Evolutionary conservation across 805 yeast genomes (phyloP).

Genomic region (Candida silvicultrix): DNA sequence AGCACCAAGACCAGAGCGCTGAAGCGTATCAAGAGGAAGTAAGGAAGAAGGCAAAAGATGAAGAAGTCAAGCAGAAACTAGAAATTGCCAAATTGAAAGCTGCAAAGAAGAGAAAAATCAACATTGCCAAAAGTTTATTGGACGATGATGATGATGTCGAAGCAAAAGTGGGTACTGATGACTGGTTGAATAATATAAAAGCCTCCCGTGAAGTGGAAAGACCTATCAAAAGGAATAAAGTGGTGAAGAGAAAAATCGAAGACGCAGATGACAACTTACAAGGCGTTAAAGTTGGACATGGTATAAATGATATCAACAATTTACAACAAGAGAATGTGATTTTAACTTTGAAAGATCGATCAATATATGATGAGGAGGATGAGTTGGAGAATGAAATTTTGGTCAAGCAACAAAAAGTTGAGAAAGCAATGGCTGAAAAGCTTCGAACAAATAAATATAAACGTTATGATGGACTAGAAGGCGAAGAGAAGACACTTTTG

Average conservation of each 20-base stretch:
- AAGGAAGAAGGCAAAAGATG: slow-evolving; percentile 4
- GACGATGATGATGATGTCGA: slow-evolving; percentile 9
- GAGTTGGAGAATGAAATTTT: slow-evolving; percentile 17
- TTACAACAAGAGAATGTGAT: slow-evolving; percentile 9
- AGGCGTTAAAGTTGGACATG: slow-evolving; percentile 17
- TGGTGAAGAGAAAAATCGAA: not conserved
- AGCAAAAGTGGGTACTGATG: slow-evolving; percentile 5
- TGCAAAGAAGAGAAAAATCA: slow-evolving; percentile 9
- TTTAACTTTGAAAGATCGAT: slow-evolving; percentile 18
- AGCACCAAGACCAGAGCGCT: slow-evolving; percentile 4
- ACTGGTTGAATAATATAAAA: slow-evolving; percentile 18
- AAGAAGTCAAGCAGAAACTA: slow-evolving; percentile 7
- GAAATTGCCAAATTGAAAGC: slow-evolving; percentile 9
- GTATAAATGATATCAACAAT: slow-evolving; percentile 7
- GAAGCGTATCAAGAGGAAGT: slow-evolving; percentile 9
- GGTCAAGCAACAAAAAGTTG: slow-evolving; percentile 9
- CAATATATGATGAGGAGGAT: slow-evolving; percentile 16
- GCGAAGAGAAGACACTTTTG: slow-evolving; percentile 9
- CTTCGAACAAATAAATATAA: slow-evolving; percentile 6
- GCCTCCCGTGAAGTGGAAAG: not conserved
- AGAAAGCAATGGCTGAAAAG: slow-evolving; percentile 11
- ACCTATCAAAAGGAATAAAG: not conserved
- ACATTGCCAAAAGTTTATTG: slow-evolving; percentile 7
- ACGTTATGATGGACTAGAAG: slow-evolving; percentile 4
- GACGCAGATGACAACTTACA: slow-evolving; percentile 1